phyloP scores from a whole-genome alignment of 352 stramenopile species.

The Pythium guiyangense region DNA sequence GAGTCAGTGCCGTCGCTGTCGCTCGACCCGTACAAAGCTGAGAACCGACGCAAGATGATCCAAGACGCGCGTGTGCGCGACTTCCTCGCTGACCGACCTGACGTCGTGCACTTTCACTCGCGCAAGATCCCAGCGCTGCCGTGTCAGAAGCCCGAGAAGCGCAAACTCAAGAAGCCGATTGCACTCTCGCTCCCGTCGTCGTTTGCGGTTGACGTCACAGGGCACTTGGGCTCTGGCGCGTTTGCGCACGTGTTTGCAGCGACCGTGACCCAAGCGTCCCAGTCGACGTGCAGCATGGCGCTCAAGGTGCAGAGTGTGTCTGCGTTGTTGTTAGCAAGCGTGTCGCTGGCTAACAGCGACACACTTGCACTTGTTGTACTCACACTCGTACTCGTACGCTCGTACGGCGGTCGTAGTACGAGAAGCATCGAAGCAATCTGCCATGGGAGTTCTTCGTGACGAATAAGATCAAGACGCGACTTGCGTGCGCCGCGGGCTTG shows the following conservation, averaged over 20 bases:
- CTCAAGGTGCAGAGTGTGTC: conserved; percentile 46
- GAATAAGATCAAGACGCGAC: conserved; percentile 38
- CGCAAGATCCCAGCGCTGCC: conserved; percentile 43
- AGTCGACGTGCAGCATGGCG: conserved; percentile 30
- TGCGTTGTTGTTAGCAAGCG: background rate
- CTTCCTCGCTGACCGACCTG: conserved; percentile 36
- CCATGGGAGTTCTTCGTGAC: conserved; percentile 81
- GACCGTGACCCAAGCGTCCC: conserved; percentile 22
- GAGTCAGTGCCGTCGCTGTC: background rate
- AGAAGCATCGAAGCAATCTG: conserved; percentile 64
- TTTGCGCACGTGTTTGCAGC: conserved; percentile 77
- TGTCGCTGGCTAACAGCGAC: no score
- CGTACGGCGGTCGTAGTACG: conserved; percentile 58
- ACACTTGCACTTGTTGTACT: background rate
- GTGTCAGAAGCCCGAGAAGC: conserved; percentile 32
- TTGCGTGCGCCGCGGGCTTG: conserved; percentile 20
- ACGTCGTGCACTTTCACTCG: conserved; percentile 47
- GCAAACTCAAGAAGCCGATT: conserved; percentile 56
- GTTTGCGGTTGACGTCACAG: conserved; percentile 35
- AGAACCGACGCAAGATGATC: conserved; percentile 46
- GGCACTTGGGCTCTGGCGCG: conserved; percentile 62
- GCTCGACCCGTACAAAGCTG: conserved; percentile 53
- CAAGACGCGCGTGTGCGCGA: conserved; percentile 28
- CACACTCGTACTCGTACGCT: background rate
- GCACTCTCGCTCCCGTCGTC: conserved; percentile 27